phyloP scores from a whole-genome alignment of 306 rosid genomes.

The Castanea mollissima region DNA sequence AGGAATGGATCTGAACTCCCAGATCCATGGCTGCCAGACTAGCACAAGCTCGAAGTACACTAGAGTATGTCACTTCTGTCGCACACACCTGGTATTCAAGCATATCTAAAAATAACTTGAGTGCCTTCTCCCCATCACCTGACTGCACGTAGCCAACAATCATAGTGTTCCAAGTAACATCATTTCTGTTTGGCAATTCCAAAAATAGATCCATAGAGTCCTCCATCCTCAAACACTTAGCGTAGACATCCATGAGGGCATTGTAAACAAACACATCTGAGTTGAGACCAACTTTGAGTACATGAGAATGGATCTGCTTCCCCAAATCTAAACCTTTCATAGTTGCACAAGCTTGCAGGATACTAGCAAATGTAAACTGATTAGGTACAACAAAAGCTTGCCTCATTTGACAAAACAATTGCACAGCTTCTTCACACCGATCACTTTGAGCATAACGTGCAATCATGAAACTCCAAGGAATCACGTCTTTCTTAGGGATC shows the following conservation, averaged over 20 bases:
- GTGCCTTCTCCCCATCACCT: conserved; percentile 45
- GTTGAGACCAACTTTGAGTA: conserved; percentile 37
- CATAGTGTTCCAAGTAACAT: conserved; percentile 52
- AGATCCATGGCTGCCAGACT: conserved; percentile 38
- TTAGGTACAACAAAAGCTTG: conserved; percentile 42
- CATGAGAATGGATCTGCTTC: conserved; percentile 40
- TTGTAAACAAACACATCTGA: conserved; percentile 44
- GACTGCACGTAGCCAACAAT: conserved; percentile 45
- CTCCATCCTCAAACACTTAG: conserved; percentile 44
- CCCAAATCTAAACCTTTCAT: conserved; percentile 30
- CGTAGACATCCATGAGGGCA: conserved; percentile 51
- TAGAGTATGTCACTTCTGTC: conserved; percentile 51
- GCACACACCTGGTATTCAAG: conserved; percentile 30
- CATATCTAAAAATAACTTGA: conserved; percentile 37
- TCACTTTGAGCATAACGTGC: conserved; percentile 43
- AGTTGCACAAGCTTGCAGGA: conserved; percentile 48
- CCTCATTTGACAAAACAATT: conserved; percentile 44
- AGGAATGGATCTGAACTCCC: conserved; percentile 52
- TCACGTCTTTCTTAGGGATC: conserved; percentile 42
- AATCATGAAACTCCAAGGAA: conserved; percentile 61
- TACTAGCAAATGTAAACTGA: conserved; percentile 45
- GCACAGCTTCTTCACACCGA: conserved; percentile 43
- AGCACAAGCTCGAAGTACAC: conserved; percentile 50
- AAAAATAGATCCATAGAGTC: conserved; percentile 37
- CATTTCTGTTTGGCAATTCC: conserved; percentile 31